Evolutionary conservation across 2,329 filamentous ascomycete genomes (phyloP).

Genomic region (Juglanconis sp.): DNA sequence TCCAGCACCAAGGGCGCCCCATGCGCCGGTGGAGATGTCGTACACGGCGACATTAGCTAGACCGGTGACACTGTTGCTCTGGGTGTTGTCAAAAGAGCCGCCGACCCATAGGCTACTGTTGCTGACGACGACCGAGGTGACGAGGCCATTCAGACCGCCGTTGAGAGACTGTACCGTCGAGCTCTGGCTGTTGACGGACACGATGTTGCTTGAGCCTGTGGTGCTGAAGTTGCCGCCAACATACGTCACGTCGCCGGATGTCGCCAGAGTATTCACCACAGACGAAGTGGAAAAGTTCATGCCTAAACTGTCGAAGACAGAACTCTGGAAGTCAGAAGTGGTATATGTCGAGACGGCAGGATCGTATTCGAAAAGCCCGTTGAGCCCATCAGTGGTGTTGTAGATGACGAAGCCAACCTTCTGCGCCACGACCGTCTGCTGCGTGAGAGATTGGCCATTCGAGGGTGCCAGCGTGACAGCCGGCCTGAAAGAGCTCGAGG

Average conservation of each 20-base stretch:
- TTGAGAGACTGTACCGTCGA: slow-evolving; percentile 59
- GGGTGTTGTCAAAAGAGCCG: slow-evolving; percentile 77
- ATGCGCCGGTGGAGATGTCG: slow-evolving; percentile 63
- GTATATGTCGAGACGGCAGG: slow-evolving; percentile 59
- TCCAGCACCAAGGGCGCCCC: slow-evolving; percentile 79
- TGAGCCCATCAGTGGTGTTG: slow-evolving; percentile 75
- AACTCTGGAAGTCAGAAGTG: slow-evolving; percentile 63
- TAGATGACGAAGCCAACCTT: slow-evolving; percentile 74
- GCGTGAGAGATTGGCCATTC: slow-evolving; percentile 55
- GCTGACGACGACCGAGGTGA: slow-evolving; percentile 68
- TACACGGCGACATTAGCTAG: slow-evolving; percentile 77
- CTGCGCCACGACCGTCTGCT: slow-evolving; percentile 83
- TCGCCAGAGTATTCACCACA: slow-evolving; percentile 65
- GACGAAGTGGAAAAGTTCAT: slow-evolving; percentile 65
- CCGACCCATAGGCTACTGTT: slow-evolving; percentile 72
- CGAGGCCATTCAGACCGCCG: slow-evolving; percentile 75
- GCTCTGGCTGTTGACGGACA: slow-evolving; percentile 65
- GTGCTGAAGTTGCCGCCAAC: slow-evolving; percentile 83
- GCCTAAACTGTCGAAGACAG: slow-evolving; percentile 74
- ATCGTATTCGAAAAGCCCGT: slow-evolving; percentile 87
- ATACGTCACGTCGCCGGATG: slow-evolving; percentile 63
- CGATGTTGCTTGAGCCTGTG: slow-evolving; percentile 67
- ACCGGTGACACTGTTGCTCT: slow-evolving; percentile 56
- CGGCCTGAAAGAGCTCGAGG: slow-evolving; percentile 70
- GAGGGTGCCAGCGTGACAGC: slow-evolving; percentile 74